phyloP scores from a whole-genome alignment of 2,329 filamentous ascomycete species.

The Trichoderma polysporum region DNA sequence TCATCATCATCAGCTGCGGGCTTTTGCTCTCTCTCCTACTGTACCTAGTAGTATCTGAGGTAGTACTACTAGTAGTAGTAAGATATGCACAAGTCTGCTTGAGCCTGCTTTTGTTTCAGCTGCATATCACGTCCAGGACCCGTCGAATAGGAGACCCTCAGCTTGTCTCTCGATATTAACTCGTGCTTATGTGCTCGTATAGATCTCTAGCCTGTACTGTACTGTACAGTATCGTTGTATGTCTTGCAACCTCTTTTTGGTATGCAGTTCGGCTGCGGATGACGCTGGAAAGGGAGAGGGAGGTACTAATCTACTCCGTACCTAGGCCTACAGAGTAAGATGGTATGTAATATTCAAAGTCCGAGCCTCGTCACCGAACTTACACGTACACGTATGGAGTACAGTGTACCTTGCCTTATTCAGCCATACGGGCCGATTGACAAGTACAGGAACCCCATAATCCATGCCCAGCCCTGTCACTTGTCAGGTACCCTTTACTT shows the following conservation, averaged over 20 bases:
- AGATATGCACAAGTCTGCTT: not conserved
- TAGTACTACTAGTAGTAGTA: too few relatives aligned
- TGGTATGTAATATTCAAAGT: too few relatives aligned
- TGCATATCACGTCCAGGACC: not conserved
- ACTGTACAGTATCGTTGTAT: too few relatives aligned
- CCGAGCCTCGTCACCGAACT: not conserved
- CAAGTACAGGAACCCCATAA: not conserved
- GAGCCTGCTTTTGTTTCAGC: not conserved
- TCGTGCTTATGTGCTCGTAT: not conserved
- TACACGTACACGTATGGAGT: not conserved
- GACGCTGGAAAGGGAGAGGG: too few relatives aligned
- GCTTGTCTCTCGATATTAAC: not conserved
- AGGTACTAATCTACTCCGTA: too few relatives aligned
- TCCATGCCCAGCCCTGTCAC: not conserved
- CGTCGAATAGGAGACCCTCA: not conserved
- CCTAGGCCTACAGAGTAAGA: too few relatives aligned
- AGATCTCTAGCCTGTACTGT: too few relatives aligned
- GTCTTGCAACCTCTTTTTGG: too few relatives aligned
- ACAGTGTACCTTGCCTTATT: not conserved
- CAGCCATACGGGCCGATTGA: constrained; percentile 10
- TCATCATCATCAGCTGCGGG: not conserved
- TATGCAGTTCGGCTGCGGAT: too few relatives aligned
- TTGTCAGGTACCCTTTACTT: not conserved
- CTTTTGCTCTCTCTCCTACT: too few relatives aligned
- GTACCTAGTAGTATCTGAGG: too few relatives aligned